Evolutionary conservation across 352 stramenopile genomes (phyloP).

Genomic region (Phytophthora citrophthora): DNA sequence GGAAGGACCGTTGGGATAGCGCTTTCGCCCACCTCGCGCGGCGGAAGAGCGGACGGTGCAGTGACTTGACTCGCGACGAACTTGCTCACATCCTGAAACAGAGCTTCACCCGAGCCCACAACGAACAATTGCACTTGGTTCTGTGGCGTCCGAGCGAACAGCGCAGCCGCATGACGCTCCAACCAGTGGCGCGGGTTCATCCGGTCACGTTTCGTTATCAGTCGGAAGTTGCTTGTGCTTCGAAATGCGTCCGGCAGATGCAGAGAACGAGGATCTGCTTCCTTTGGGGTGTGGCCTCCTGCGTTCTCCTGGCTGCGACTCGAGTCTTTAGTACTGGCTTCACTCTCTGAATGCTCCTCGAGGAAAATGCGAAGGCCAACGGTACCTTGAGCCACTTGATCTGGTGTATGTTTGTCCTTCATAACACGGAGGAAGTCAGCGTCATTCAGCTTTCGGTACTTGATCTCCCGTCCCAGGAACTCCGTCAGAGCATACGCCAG

Average conservation of each 20-base stretch:
- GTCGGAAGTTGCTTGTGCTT: constrained; percentile 58
- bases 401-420: constrained; percentile 55
- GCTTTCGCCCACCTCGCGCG: constrained; percentile 47
- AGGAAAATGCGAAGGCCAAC: constrained; percentile 64
- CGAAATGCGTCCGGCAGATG: constrained; percentile 41
- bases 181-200: constrained; percentile 61
- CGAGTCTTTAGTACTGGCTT: constrained; percentile 18
- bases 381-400: constrained; percentile 56
- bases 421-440: constrained; percentile 48
- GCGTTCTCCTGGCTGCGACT: constrained; percentile 9
- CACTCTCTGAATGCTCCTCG: constrained; percentile 27
- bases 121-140: constrained; percentile 85
- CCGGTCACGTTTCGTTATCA: constrained; percentile 53
- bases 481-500: constrained; percentile 44
- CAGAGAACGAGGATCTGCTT: constrained; percentile 10
- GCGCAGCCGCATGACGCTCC: constrained; percentile 28
- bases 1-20: constrained; percentile 49
- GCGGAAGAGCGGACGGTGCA: constrained; percentile 38
- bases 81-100: constrained; percentile 75
- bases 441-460: constrained; percentile 60
- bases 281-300: constrained; percentile 7
- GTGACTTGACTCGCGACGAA: constrained; percentile 70
- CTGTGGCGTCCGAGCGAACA: constrained; percentile 59
- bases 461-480: constrained; percentile 50
- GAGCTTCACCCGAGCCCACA: constrained; percentile 67